Percentiles rank a stretch among this genome's conserved stretches.
Evolutionary conservation across 495 filamentous ascomycete genomes (phyloP).

Genomic region (Lindgomyces ingoldianus): DNA sequence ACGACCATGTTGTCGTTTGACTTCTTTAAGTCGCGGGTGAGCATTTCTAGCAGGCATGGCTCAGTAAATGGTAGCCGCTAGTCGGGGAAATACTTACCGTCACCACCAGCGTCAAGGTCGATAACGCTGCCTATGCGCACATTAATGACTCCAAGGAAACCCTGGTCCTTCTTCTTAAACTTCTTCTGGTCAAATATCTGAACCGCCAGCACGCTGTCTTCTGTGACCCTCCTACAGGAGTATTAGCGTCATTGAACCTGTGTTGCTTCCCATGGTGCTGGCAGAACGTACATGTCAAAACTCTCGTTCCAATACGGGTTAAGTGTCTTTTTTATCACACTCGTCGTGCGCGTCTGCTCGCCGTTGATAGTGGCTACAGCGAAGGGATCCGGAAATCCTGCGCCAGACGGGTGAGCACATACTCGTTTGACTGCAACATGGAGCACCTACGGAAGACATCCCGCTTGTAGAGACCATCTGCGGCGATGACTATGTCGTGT

Average conservation of each 20-base stretch:
- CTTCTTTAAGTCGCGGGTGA: constrained; percentile 97
- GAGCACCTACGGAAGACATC: constrained; percentile 89
- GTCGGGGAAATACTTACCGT: constrained; percentile 65
- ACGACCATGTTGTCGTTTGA: constrained; percentile 97
- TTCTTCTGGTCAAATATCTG: constrained; percentile 99
- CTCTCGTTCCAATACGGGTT: constrained; percentile 99
- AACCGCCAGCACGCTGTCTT: constrained; percentile 94
- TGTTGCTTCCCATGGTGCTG: background rate
- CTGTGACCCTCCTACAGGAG: constrained; percentile 69
- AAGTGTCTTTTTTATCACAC: constrained; percentile 92
- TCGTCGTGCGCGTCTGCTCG: constrained; percentile 94
- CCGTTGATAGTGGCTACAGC: constrained; percentile 94
- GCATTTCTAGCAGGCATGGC: constrained; percentile 68
- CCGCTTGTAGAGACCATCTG: constrained; percentile 96
- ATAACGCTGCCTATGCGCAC: constrained; percentile 91
- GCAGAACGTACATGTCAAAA: constrained; percentile 82
- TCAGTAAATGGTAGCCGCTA: constrained; percentile 13
- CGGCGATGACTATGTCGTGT: constrained; percentile 79
- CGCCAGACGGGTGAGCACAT: constrained; percentile 35
- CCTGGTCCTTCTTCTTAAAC: constrained; percentile 99
- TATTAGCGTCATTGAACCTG: constrained; percentile 12
- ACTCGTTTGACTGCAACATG: constrained; percentile 38
- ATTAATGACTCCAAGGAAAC: constrained; percentile 96
- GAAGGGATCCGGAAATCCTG: constrained; percentile 97
- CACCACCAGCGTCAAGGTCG: constrained; percentile 81